A percentile compares a stretch with the other conserved stretches of the same genome.
These are phyloP conservation scores for Metschnikowia hibisci DNA, from an alignment of 805 yeast species.

Conservation along the genomic window DNA sequence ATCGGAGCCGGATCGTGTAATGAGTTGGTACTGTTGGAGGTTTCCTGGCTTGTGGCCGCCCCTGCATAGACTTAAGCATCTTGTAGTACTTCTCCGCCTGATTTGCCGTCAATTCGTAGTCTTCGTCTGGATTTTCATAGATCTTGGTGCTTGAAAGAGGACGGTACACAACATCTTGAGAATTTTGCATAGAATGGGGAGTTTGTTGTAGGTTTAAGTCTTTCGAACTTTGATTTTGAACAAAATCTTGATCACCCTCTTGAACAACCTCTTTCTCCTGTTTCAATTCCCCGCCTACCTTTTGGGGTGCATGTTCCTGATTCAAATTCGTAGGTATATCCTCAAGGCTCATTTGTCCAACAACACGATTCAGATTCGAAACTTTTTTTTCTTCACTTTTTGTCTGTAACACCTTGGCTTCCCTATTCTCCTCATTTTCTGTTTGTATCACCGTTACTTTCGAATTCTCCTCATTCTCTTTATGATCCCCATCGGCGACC, in stretches of 20 bases:
- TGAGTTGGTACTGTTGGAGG: conserved; percentile 19
- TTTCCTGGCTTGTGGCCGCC: conserved; percentile 14
- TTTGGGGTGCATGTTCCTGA: background rate
- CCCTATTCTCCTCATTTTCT: no score
- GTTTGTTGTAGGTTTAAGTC: conserved; percentile 4
- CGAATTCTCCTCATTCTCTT: no score
- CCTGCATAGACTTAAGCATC: conserved; percentile 27
- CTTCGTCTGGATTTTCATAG: conserved; percentile 42
- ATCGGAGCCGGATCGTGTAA: conserved; percentile 32
- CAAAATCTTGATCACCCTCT: background rate
- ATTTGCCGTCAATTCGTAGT: conserved; percentile 35
- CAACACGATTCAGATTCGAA: no score
- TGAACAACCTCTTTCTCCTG: background rate
- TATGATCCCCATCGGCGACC: background rate
- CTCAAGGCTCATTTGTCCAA: no score
- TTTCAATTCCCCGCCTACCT: background rate
- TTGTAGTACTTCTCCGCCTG: conserved; percentile 39
- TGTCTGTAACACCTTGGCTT: no score
- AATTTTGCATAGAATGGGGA: no score
- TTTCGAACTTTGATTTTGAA: background rate
- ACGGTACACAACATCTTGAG: conserved; percentile 13
- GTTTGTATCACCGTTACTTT: no score
- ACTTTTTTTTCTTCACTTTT: no score
- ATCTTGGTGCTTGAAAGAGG: conserved; percentile 8
- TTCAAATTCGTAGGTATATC: background rate